Base-by-base conservation (phyloP, 2,329 filamentous ascomycete species). In the Hymenoscyphus salicellus region DNA sequence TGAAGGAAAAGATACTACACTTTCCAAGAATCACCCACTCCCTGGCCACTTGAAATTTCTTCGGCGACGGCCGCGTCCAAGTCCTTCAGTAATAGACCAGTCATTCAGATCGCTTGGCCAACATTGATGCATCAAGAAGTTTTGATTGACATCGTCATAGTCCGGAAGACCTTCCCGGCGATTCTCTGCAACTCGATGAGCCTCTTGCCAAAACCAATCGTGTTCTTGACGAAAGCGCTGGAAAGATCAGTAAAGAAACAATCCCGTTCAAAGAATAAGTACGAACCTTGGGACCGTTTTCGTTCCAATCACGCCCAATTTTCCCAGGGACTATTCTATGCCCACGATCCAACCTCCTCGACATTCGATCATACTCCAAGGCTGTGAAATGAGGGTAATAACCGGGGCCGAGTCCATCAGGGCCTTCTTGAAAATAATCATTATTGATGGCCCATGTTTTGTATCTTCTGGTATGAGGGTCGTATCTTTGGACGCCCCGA, bases 181-280 rank as follows among this genome's bases (percentile, higher is more conserved):
- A 58, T 73, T 73, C 5, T 71, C 71, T 1, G 69, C 70, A 52
- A 68, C 58, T 0, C 70, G 67, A 68, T 74, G 73, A 1, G 73
- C 71, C 46, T 70, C 30, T 41, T 70, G 70, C 73, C 73, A 75
- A 55, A 72, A 75, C 30, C 62, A 57, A 64, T 74, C 67, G 20
- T 73, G 63, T 38, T 73, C 66, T 58, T 63, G 61, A 60, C 67
- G 60, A 30, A 72, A 74, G 58, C 73, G 65, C 73, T 75, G 58
- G 23, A 20, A 28, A 14, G 17, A 17, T 33, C 16, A 36, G 33
- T 20, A 41, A 30, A 49, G 43, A 5, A 60, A 41, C n/a, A 14
- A 7, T 4, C 5, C 5, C 10, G 7, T 17, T 2, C 28, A 5
- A 3, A 17, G 14, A 30, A 30, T 28, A 1, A 26, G 8, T 33